A percentile compares a stretch with the other conserved stretches of the same genome.
These are phyloP conservation scores for Domatiomyces catenatus DNA, from an alignment of 2,329 filamentous ascomycete genomes.

Conservation along the genomic window DNA sequence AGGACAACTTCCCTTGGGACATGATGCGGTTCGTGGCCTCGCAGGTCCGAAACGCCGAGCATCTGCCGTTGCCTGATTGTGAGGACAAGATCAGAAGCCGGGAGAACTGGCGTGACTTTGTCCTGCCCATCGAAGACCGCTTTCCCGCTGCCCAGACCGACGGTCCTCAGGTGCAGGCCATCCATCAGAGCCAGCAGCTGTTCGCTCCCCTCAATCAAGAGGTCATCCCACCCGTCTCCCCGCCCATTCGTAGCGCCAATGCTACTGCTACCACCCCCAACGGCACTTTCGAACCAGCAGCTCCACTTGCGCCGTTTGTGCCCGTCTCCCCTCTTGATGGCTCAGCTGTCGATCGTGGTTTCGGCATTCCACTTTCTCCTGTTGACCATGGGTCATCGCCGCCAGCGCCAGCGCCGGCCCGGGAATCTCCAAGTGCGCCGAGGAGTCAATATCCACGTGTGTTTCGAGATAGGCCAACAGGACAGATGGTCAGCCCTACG, in stretches of 20 bases:
- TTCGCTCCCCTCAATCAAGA: neutral
- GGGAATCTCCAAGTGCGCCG: neutral
- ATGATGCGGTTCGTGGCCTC: constrained; percentile 61
- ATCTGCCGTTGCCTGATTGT: constrained; percentile 58
- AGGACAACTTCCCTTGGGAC: constrained; percentile 42
- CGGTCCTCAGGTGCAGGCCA: constrained; percentile 34
- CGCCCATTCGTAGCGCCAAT: constrained; percentile 23
- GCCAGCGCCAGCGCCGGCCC: too few species aligned
- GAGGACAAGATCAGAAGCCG: constrained; percentile 61
- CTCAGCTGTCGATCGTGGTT: neutral
- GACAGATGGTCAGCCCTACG: neutral
- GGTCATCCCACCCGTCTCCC: neutral
- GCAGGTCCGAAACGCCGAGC: constrained; percentile 57
- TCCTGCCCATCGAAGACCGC: constrained; percentile 56
- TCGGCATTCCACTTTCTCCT: neutral
- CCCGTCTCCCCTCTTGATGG: neutral
- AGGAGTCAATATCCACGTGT: neutral
- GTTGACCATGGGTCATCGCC: too few species aligned
- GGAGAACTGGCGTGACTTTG: constrained; percentile 65
- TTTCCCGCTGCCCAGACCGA: constrained; percentile 58
- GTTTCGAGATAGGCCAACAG: neutral
- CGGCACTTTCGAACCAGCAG: constrained; percentile 14
- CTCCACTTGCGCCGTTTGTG: neutral
- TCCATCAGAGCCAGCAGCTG: neutral
- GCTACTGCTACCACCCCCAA: constrained; percentile 18